phyloP scores from a whole-genome alignment of 768 basidiomycete species.

The Lactarius deliciosus region DNA sequence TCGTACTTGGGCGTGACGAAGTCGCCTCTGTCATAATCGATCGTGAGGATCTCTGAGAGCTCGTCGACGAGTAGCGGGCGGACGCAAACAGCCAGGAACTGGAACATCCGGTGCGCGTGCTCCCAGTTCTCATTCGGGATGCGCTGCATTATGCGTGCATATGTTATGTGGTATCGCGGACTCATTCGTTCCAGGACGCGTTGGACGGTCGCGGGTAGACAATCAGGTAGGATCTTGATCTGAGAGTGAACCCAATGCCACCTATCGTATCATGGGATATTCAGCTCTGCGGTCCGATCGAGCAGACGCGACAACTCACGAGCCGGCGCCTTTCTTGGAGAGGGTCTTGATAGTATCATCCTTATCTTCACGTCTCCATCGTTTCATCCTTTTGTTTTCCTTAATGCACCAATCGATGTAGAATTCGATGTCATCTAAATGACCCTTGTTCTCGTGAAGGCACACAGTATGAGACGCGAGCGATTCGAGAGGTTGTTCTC shows the following conservation, averaged over 20 bases:
- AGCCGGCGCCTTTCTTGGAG: conserved; percentile 17
- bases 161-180: conserved; percentile 26
- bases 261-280: conserved; percentile 21
- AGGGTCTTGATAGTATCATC: conserved; percentile 20
- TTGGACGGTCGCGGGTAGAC: conserved; percentile 23
- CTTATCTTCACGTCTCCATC: conserved; percentile 20
- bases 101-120: conserved; percentile 27
- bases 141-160: conserved; percentile 32
- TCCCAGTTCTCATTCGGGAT: conserved; percentile 27
- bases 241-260: conserved; percentile 34
- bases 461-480: conserved; percentile 12
- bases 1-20: conserved; percentile 18
- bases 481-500: conserved; percentile 14
- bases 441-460: conserved; percentile 16
- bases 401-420: conserved; percentile 25
- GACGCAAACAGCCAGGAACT: conserved; percentile 28
- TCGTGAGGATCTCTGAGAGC: conserved; percentile 31
- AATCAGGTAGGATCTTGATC: conserved; percentile 27
- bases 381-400: conserved; percentile 29
- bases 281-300: background rate
- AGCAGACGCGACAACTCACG: conserved; percentile 12
- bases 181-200: conserved; percentile 29
- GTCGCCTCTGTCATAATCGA: conserved; percentile 29
- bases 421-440: conserved; percentile 8
- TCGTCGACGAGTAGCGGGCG: conserved; percentile 30